phyloP scores from a whole-genome alignment of 805 yeast species.

The Kuraishia borneana region DNA sequence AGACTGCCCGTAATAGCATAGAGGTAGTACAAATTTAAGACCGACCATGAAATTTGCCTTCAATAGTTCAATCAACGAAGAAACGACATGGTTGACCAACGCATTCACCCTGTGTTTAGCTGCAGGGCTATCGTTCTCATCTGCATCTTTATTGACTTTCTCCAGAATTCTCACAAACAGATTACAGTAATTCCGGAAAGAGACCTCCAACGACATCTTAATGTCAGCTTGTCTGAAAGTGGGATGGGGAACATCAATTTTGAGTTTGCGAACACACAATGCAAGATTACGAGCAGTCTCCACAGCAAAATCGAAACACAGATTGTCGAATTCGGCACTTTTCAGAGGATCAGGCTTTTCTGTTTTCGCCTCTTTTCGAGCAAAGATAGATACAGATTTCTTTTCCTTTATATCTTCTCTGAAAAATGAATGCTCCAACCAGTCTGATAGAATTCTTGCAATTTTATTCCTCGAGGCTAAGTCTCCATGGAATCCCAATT shows the following conservation, averaged over 20 bases:
- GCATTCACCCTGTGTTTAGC: constrained; percentile 40
- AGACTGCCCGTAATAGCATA: constrained; percentile 60
- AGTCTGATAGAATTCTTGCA: constrained; percentile 19
- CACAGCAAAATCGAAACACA: constrained; percentile 47
- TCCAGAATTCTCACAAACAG: constrained; percentile 43
- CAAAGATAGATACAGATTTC: too few species aligned
- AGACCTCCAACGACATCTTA: constrained; percentile 23
- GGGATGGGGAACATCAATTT: constrained; percentile 50
- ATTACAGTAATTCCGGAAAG: constrained; percentile 62
- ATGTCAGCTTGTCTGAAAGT: constrained; percentile 34
- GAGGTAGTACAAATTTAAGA: constrained; percentile 60
- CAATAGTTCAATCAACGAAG: constrained; percentile 56
- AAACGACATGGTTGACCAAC: constrained; percentile 53
- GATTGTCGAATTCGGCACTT: constrained; percentile 20
- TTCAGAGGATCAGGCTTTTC: background rate
- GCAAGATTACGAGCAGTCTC: constrained; percentile 54
- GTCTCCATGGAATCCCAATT: constrained; percentile 1
- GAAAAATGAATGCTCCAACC: constrained; percentile 21
- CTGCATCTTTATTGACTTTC: constrained; percentile 20
- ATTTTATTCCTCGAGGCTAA: constrained; percentile 12
- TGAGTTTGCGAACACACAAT: constrained; percentile 39
- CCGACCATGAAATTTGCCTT: constrained; percentile 72
- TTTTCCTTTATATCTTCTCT: too few species aligned
- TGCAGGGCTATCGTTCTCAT: constrained; percentile 9
- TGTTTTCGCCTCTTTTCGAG: background rate